These are phyloP conservation scores for Rutstroemia sp. DNA, from an alignment of 2,329 filamentous ascomycete species.

Conservation along the genomic window DNA sequence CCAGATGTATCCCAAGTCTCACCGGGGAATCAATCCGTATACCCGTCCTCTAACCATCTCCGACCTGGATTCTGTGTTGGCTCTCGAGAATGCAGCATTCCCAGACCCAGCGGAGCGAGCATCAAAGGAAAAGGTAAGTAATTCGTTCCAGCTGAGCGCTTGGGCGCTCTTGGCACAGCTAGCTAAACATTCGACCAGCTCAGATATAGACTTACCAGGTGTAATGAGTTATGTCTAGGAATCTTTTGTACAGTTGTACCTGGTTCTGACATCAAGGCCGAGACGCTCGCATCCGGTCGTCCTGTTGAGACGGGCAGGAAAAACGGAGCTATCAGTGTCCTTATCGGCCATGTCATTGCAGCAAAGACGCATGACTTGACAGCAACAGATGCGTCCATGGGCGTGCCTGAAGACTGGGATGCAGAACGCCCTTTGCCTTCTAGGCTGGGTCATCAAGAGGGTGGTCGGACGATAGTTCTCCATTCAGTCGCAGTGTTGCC, in stretches of 20 bases:
- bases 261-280: slow-evolving; percentile 40
- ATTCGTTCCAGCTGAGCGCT: background rate
- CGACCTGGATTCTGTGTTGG: slow-evolving; percentile 53
- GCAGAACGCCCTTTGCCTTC: slow-evolving; percentile 37
- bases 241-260: slow-evolving; percentile 63
- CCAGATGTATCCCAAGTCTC: slow-evolving; percentile 31
- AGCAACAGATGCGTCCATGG: slow-evolving; percentile 74
- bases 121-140: slow-evolving; percentile 45
- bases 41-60: slow-evolving; percentile 63
- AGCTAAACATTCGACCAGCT: slow-evolving; percentile 44
- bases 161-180: slow-evolving; percentile 5
- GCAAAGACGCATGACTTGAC: slow-evolving; percentile 57
- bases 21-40: slow-evolving; percentile 56
- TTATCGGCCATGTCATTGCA: slow-evolving; percentile 72
- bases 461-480: slow-evolving; percentile 67
- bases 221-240: slow-evolving; percentile 71
- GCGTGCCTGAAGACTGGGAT: slow-evolving; percentile 60
- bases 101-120: slow-evolving; percentile 42
- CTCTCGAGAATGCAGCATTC: slow-evolving; percentile 49
- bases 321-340: slow-evolving; percentile 48
- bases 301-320: slow-evolving; percentile 53
- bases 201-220: slow-evolving; percentile 65
- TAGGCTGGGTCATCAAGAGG: slow-evolving; percentile 60
- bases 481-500: slow-evolving; percentile 79
- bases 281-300: slow-evolving; percentile 47